Conservation (phyloP, 148 eudicot species). For the Polygonum maritimum region DNA sequence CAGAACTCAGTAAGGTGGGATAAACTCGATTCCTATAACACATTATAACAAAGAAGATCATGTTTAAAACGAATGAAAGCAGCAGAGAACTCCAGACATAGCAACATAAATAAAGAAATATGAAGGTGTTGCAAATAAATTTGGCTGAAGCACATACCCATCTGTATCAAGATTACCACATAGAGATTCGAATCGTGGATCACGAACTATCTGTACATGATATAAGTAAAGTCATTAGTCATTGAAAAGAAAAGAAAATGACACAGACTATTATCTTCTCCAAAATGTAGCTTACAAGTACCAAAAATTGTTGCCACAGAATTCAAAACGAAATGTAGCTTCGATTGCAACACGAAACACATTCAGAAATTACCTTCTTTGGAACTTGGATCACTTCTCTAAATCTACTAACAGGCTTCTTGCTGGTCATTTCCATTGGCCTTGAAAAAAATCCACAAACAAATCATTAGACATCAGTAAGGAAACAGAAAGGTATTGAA, state of each 20-base stretch:
- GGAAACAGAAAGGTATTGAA: not conserved
- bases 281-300: not conserved
- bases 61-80: not conserved
- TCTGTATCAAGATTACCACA: constrained; percentile 64
- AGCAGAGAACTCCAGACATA: not conserved
- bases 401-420: constrained; percentile 67
- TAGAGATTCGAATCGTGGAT: constrained; percentile 90
- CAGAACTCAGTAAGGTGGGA: not conserved
- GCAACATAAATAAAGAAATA: not conserved
- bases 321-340: not conserved
- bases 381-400: constrained; percentile 92
- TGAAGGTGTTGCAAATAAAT: not conserved
- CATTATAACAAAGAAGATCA: not conserved
- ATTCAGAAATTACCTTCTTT: constrained; percentile 40
- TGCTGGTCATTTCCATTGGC: constrained; percentile 87
- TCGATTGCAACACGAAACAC: not conserved
- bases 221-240: constrained; percentile 2
- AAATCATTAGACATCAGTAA: not conserved
- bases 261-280: not conserved
- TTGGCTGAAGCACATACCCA: constrained; percentile 36
- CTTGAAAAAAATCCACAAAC: constrained; percentile 28
- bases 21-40: not conserved
- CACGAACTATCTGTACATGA: constrained; percentile 53
- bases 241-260: not conserved
- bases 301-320: not conserved